These are phyloP conservation scores for Athelia sp. DNA, from an alignment of 1,284 basidiomycete species.

Conservation along the genomic window DNA sequence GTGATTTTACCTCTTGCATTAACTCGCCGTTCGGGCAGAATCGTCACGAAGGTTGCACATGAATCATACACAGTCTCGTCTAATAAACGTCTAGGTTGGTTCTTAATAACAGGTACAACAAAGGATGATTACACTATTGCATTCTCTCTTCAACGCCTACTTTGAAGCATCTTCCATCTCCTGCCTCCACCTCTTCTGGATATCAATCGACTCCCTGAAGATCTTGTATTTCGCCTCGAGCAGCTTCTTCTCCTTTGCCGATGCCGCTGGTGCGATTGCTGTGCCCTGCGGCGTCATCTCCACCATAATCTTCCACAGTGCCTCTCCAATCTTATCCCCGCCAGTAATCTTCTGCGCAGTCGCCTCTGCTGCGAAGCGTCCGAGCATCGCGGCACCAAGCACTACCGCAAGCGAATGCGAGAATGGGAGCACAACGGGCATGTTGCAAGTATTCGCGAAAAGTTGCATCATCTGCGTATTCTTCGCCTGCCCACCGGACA, in stretches of 20 bases:
- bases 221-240: conserved; percentile 93
- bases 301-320: conserved; percentile 53
- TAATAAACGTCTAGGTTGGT: too few relatives aligned
- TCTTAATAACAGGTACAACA: too few relatives aligned
- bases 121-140: background rate
- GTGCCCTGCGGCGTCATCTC: conserved; percentile 90
- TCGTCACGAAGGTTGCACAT: too few relatives aligned
- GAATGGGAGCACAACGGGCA: conserved; percentile 82
- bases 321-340: conserved; percentile 53
- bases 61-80: too few relatives aligned
- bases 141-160: conserved; percentile 2
- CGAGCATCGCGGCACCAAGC: conserved; percentile 91
- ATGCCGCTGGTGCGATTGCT: conserved; percentile 65
- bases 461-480: conserved; percentile 83
- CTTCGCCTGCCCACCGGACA: conserved; percentile 90
- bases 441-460: conserved; percentile 80
- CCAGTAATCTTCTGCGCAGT: conserved; percentile 26
- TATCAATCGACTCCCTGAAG: conserved; percentile 83
- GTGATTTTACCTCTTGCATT: too few relatives aligned
- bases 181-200: conserved; percentile 80
- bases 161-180: conserved; percentile 58
- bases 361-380: conserved; percentile 78
- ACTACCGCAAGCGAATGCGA: conserved; percentile 84
- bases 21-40: too few relatives aligned
- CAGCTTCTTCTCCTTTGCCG: conserved; percentile 62